These are phyloP conservation scores for Syncephalastrum monosporum DNA, from an alignment of 371 early-diverging fungal genomes.

Conservation along the genomic window DNA sequence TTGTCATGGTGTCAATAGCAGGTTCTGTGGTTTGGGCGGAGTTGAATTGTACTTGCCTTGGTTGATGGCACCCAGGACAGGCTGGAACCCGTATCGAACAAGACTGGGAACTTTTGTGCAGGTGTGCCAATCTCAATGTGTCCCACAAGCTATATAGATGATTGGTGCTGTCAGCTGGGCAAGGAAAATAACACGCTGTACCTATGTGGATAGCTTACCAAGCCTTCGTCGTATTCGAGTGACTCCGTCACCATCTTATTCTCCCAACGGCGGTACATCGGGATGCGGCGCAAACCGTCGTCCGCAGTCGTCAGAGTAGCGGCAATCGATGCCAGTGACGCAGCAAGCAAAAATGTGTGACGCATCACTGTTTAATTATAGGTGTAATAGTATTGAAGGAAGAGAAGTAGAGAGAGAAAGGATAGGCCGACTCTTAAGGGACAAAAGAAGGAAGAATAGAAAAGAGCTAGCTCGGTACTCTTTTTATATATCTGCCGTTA, in stretches of 20 bases:
- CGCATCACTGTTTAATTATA: constrained; percentile 8
- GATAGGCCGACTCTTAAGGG: constrained; percentile 6
- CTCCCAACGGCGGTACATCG: constrained; percentile 15
- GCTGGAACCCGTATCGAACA: constrained; percentile 40
- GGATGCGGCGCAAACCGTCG: constrained; percentile 12
- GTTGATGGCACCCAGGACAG: constrained; percentile 47
- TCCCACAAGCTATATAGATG: constrained; percentile 16
- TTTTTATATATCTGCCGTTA: too few species aligned
- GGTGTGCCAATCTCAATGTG: constrained; percentile 35
- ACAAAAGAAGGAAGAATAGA: constrained; percentile 13
- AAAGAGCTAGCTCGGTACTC: not conserved
- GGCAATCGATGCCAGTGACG: constrained; percentile 8
- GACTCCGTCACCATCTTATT: constrained; percentile 27
- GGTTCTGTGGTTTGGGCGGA: constrained; percentile 3
- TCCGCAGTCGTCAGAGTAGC: not conserved
- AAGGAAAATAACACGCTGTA: not conserved
- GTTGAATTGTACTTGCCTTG: constrained; percentile 21
- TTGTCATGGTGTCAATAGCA: not conserved
- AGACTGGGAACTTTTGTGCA: constrained; percentile 37
- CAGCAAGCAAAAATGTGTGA: constrained; percentile 12
- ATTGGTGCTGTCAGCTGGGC: not conserved
- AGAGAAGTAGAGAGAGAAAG: constrained; percentile 7
- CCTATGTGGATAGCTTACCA: constrained; percentile 23
- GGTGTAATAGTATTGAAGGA: not conserved
- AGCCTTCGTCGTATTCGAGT: constrained; percentile 36